These are phyloP conservation scores for Neonectria hederae DNA, from an alignment of 2,329 filamentous ascomycete genomes.

Conservation along the genomic window DNA sequence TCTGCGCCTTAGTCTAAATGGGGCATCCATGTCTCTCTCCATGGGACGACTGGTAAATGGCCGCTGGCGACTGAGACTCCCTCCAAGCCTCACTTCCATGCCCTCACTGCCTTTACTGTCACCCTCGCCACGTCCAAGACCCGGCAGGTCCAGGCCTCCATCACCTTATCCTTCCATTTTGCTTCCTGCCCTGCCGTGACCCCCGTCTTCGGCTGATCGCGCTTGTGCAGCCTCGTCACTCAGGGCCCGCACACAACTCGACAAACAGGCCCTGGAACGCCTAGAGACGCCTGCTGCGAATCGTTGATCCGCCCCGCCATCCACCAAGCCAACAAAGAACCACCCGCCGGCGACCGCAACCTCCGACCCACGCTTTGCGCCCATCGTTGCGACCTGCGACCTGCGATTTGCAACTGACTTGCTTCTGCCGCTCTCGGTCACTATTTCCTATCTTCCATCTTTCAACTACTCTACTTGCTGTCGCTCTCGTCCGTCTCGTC, in stretches of 20 bases:
- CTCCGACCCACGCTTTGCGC: slow-evolving; percentile 1
- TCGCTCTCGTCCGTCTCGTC: neutral
- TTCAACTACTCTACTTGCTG: neutral
- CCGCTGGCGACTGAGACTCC: neutral
- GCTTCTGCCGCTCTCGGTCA: slow-evolving; percentile 28
- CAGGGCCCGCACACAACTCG: neutral
- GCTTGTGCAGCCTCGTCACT: slow-evolving; percentile 4
- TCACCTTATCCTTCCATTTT: slow-evolving; percentile 7
- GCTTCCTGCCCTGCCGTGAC: slow-evolving; percentile 1
- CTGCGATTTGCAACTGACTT: slow-evolving; percentile 26
- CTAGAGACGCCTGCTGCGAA: slow-evolving; percentile 32
- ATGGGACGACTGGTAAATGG: neutral
- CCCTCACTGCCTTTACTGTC: neutral
- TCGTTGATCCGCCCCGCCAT: slow-evolving; percentile 38
- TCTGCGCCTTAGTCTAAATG: neutral
- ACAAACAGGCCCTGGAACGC: neutral
- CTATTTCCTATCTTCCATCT: slow-evolving; percentile 10
- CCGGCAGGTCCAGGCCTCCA: neutral
- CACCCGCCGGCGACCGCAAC: slow-evolving; percentile 31
- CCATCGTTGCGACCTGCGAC: slow-evolving; percentile 6
- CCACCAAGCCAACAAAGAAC: slow-evolving; percentile 13
- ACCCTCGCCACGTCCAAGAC: too few relatives aligned
- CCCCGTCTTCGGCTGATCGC: neutral
- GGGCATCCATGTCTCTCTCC: neutral
- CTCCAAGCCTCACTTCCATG: neutral